Evolutionary conservation across 345 rosid genomes (phyloP), one percentile per base, ranked within the genome.

Genomic region (Citropsis articulata): DNA sequence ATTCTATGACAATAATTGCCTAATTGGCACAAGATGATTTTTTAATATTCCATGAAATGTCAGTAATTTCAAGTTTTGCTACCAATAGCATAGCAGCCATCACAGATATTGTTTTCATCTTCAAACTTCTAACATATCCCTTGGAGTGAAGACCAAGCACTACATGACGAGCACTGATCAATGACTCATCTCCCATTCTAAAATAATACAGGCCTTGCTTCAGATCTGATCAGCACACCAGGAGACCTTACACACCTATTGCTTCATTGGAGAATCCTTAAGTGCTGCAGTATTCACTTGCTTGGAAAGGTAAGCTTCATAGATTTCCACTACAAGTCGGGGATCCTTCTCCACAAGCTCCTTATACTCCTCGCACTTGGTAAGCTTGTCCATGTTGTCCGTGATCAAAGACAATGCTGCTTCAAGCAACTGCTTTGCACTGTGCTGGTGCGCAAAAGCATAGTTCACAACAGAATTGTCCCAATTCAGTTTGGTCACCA

Each of bases 361-460:
- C 72, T 13, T 45, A 40, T 95, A 95, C 85, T 89, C 96, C 38
- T 92, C 91, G 66, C 87, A 65, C 80, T 84, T 85, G 2, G 89
- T 87, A 79, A 95, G 88, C 81, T 89, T 95, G 45, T 90, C 98
- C 96, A 95, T 95, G 84, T 92, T 89, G 50, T 89, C 92, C 0
- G 79, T 90, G 77, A 95, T 93, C 77, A 89, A 71, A 0, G 90
- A 86, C 81, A 95, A 75, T 0, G 99, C 83, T 13, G 92, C 83
- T 75, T 93, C 94, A 30, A 86, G 86, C 83, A 95, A 65, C 50
- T 84, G 90, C 71, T 90, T 90, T 1, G 98, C 94, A 9, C 87
- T 84, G 81, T 95, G 93, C 90, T 90, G 98, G 82, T 90, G 94
- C 6, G 98, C 98, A 79, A 93, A 93, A 50, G 93, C 92, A 73